phyloP scores from a whole-genome alignment of 106 monocot genomes.

The Chionographis japonica region DNA sequence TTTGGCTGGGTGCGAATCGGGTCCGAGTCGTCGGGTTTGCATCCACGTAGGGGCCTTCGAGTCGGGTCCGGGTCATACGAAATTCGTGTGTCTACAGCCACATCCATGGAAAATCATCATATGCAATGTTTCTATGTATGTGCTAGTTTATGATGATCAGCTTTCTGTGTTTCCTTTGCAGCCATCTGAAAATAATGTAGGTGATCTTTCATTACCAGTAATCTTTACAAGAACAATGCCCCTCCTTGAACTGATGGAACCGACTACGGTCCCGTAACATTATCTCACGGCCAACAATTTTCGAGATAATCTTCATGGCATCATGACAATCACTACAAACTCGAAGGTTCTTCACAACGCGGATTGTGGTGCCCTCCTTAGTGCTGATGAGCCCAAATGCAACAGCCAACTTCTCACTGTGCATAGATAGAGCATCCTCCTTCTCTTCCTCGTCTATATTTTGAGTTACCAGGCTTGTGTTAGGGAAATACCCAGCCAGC shows the following conservation, averaged over 20 bases:
- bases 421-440: constrained; percentile 22
- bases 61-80: too few relatives aligned
- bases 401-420: constrained; percentile 31
- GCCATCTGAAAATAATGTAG: too few relatives aligned
- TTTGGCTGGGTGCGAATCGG: too few relatives aligned
- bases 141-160: too few relatives aligned
- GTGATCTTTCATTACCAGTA: constrained; percentile 15
- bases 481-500: constrained; percentile 22
- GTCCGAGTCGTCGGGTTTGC: too few relatives aligned
- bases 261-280: constrained; percentile 24
- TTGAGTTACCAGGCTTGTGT: constrained; percentile 18
- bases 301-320: constrained; percentile 26
- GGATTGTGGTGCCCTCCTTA: constrained; percentile 11
- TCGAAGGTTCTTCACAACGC: constrained; percentile 34
- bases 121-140: too few relatives aligned
- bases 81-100: too few relatives aligned
- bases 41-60: too few relatives aligned
- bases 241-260: constrained; percentile 32
- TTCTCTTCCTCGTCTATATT: constrained; percentile 27
- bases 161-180: too few relatives aligned
- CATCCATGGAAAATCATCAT: too few relatives aligned
- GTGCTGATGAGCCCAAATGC: constrained; percentile 26
- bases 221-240: constrained; percentile 28
- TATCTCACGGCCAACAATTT: constrained; percentile 13
- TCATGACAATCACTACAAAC: constrained; percentile 33